Base-by-base conservation (phyloP, 2,329 filamentous ascomycete genomes). In the Conoideocrella luteorostrata region DNA sequence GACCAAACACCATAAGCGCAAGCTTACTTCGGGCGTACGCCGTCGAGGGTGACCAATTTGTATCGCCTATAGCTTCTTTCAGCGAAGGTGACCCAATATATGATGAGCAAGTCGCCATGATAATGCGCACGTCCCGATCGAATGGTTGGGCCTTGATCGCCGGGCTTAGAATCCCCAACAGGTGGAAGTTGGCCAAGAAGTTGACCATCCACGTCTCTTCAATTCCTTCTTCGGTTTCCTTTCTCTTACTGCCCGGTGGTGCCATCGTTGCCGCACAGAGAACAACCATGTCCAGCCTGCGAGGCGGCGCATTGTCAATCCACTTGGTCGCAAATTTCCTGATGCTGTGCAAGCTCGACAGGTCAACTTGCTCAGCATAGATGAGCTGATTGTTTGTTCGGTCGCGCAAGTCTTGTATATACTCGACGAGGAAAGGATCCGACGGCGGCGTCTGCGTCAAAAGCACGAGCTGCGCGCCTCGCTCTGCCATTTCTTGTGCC, bases 131-230 rank as follows among this genome's bases (percentile, higher is more conserved):
- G 62, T 98, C 93, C 55, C 93, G 80, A 62, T 98, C 93, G 44
- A 94, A 82, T 2, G 93, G 93, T 64, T 98, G 93, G 1, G 86
- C 88, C 52, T 88, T 80, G 47, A 98, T 74, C 0, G 93, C 91
- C 0, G 93, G 93, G 54, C 85, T 93, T 28, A 98, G 73, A 23
- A 98, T 94, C 51, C 86, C 87, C 35, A 98, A 74, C 4, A 98
- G 74, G 59, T 98, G 94, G 67, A 96, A 97, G 63, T 96, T 97
- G 50, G 89, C 85, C 30, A 98, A 75, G 63, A 89, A 98, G 61
- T 98, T 98, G 55, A 97, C 74, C 68, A 89, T 88, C 90, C 90
- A 97, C 48, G 86, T 91, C 52, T 84, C 77, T 60, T 97, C 91
- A 12, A 97, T 69, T 1, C 88, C 89, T 57, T 96, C 89, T 5